Percentiles rank a stretch among this genome's conserved stretches.
Conservation (phyloP, 2,329 filamentous ascomycete genomes). For the Emmonsiellopsis sp. region DNA sequence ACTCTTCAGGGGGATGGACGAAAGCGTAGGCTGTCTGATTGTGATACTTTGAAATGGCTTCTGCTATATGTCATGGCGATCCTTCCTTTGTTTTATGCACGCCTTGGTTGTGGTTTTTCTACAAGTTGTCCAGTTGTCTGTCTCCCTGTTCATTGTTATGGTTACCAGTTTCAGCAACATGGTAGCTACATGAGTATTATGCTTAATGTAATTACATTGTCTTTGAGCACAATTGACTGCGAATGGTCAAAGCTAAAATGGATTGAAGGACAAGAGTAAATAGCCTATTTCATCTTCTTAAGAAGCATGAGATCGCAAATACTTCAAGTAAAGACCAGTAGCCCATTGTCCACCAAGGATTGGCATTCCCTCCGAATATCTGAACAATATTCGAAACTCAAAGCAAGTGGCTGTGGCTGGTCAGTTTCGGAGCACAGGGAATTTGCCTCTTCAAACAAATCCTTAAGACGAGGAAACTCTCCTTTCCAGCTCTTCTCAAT, state of each 20-base stretch:
- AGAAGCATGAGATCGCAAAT: background rate
- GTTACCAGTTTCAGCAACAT: too few relatives aligned
- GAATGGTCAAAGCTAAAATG: too few relatives aligned
- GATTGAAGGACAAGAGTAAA: too few relatives aligned
- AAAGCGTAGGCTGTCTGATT: background rate
- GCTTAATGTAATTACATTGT: too few relatives aligned
- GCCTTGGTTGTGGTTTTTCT: too few relatives aligned
- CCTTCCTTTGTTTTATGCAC: too few relatives aligned
- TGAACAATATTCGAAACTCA: background rate
- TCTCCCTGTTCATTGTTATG: too few relatives aligned
- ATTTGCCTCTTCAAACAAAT: conserved; percentile 11
- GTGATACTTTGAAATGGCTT: background rate
- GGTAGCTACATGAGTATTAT: too few relatives aligned
- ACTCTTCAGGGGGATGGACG: background rate
- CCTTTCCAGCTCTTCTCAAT: conserved; percentile 6
- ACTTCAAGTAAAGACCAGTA: background rate
- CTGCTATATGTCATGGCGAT: too few relatives aligned
- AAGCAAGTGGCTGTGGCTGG: background rate
- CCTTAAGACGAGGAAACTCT: background rate
- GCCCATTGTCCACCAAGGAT: conserved; percentile 1
- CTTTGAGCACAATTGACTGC: too few relatives aligned
- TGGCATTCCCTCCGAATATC: background rate
- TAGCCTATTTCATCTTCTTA: background rate
- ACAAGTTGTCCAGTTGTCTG: too few relatives aligned
- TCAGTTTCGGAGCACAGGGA: background rate